Conservation (phyloP, 148 eudicot genomes). For the Salicornia ramosissima region DNA sequence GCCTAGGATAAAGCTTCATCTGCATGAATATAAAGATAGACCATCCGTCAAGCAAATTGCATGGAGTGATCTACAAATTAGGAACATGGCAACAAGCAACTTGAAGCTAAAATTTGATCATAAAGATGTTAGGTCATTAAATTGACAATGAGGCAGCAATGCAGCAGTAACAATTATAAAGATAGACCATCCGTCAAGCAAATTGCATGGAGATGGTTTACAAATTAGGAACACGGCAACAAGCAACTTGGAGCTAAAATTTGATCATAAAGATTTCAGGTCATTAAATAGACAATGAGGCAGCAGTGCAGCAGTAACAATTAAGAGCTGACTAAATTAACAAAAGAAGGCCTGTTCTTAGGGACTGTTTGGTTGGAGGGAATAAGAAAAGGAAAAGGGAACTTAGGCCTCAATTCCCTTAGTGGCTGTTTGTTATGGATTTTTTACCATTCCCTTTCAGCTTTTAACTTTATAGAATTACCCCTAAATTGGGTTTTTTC, state of each 20-base stretch:
- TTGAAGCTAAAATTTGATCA: conserved; percentile 1
- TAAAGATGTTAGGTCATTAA: conserved; percentile 2
- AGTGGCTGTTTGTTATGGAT: too few relatives aligned
- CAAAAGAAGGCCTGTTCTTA: conserved; percentile 3
- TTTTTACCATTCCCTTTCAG: too few relatives aligned
- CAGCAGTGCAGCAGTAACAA: background rate
- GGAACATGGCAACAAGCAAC: background rate
- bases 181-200: conserved; percentile 14
- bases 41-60: conserved; percentile 16
- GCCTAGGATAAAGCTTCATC: conserved; percentile 81
- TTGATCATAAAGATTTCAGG: background rate
- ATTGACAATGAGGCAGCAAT: background rate
- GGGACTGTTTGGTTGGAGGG: too few relatives aligned
- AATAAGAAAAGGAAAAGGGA: too few relatives aligned
- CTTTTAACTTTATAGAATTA: too few relatives aligned
- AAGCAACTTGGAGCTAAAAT: conserved; percentile 1
- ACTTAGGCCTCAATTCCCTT: too few relatives aligned
- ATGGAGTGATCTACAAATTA: conserved; percentile 7
- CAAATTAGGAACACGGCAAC: conserved; percentile 6
- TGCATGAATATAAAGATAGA: conserved; percentile 33
- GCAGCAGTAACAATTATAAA: background rate
- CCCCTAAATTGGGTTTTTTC: too few relatives aligned
- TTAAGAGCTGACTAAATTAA: background rate
- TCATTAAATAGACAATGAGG: background rate
- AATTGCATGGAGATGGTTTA: conserved; percentile 3